A percentile compares a stretch with the other conserved stretches of the same genome.
Conservation (phyloP, 2,329 filamentous ascomycete genomes). For the Monosporascus sp. region DNA sequence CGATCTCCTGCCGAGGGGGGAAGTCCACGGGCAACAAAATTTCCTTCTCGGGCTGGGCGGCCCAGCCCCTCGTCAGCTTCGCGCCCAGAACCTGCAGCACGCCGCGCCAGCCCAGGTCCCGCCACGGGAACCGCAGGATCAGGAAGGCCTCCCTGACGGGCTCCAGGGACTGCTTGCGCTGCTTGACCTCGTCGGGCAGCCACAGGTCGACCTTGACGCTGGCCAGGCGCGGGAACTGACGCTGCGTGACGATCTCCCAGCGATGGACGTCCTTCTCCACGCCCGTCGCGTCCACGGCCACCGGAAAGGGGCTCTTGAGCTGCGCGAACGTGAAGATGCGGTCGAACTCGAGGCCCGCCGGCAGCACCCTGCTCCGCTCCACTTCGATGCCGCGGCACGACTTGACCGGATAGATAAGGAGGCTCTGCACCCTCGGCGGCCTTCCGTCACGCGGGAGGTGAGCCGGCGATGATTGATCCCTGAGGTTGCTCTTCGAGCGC, state of each 20-base stretch:
- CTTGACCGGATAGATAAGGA: slow-evolving; percentile 80
- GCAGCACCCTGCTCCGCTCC: slow-evolving; percentile 55
- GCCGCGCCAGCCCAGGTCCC: slow-evolving; percentile 43
- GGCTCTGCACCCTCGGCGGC: slow-evolving; percentile 45
- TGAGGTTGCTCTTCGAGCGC: slow-evolving; percentile 32
- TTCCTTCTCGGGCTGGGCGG: slow-evolving; percentile 54
- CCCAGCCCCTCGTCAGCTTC: slow-evolving; percentile 44
- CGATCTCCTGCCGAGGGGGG: slow-evolving; percentile 53
- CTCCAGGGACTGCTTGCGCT: slow-evolving; percentile 46
- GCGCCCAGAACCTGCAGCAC: slow-evolving; percentile 39
- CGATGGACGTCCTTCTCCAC: slow-evolving; percentile 35
- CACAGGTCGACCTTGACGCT: slow-evolving; percentile 64
- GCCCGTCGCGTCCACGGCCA: slow-evolving; percentile 28
- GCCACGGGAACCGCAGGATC: slow-evolving; percentile 62
- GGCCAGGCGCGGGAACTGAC: slow-evolving; percentile 65
- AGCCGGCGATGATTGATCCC: slow-evolving; percentile 15
- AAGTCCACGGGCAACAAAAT: slow-evolving; percentile 62
- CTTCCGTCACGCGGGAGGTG: slow-evolving; percentile 15
- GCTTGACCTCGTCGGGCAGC: slow-evolving; percentile 59
- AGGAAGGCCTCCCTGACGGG: slow-evolving; percentile 52
- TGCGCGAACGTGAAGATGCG: slow-evolving; percentile 80
- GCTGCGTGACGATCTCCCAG: slow-evolving; percentile 69
- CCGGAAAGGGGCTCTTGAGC: slow-evolving; percentile 45
- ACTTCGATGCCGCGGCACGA: slow-evolving; percentile 76
- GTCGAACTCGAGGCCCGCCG: slow-evolving; percentile 71